These are phyloP conservation scores for Phytophthora podocarpi DNA, from an alignment of 352 stramenopile genomes.

Conservation along the genomic window DNA sequence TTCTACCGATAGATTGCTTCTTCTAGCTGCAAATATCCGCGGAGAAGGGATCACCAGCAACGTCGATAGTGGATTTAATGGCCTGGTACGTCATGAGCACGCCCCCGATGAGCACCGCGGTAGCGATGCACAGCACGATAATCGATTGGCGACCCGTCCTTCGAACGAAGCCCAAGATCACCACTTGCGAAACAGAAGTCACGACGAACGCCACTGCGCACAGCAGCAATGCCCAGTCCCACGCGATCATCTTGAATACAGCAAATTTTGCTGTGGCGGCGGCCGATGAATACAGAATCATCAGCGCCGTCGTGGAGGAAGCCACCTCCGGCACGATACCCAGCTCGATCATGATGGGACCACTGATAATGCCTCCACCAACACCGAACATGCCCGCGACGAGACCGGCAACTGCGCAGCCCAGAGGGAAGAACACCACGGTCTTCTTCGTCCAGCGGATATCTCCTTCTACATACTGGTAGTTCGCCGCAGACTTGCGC, in stretches of 20 bases:
- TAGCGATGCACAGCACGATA: constrained; percentile 65
- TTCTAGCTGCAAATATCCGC: constrained; percentile 46
- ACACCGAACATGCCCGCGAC: constrained; percentile 60
- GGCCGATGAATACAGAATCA: constrained; percentile 65
- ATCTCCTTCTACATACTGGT: constrained; percentile 46
- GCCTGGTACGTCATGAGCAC: constrained; percentile 60
- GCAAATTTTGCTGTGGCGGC: constrained; percentile 61
- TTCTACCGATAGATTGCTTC: no score
- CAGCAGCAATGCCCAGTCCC: constrained; percentile 53
- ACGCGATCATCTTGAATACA: constrained; percentile 60
- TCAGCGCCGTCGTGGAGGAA: constrained; percentile 36
- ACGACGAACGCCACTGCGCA: constrained; percentile 53
- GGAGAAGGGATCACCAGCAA: constrained; percentile 40
- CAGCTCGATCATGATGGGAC: constrained; percentile 41
- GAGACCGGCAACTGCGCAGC: constrained; percentile 47
- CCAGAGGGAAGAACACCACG: constrained; percentile 49
- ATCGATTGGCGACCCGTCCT: constrained; percentile 57
- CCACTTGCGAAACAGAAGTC: constrained; percentile 49
- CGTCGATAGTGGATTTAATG: constrained; percentile 53
- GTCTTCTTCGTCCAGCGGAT: constrained; percentile 52
- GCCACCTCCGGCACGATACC: constrained; percentile 49
- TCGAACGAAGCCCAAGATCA: constrained; percentile 59
- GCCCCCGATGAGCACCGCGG: constrained; percentile 45
- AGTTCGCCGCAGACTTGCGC: constrained; percentile 48
- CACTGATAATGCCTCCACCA: constrained; percentile 46